Base-by-base conservation (phyloP, 2,329 filamentous ascomycete genomes). In the Alternaria triticina region DNA sequence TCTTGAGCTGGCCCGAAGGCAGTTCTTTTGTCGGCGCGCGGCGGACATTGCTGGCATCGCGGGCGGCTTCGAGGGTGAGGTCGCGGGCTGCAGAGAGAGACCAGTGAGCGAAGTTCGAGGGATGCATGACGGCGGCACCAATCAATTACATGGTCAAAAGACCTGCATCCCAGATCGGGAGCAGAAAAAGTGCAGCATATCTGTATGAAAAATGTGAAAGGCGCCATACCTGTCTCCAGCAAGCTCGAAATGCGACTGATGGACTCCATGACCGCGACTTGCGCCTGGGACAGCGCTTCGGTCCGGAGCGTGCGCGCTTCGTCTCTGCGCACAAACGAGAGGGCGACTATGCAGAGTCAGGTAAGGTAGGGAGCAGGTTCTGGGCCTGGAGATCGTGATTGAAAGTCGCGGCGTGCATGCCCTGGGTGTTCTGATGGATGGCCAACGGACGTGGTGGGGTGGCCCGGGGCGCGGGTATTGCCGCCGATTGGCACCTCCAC, bases 11-110 rank as follows among this genome's bases (percentile, higher is more conserved):
- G 62, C 87, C 85, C n/a, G 89, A 87, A 64, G 94, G 91, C 68
- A 96, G 83, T 49, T 89, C 88, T 57, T 88, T 88, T 23, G 88
- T 85, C 36, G 88, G 84, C 71, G 86, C 85, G 64, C 82, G 81
- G 65, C 83, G 81, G 47, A 81, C 82, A 68, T 82, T 82, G 76
- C 93, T 88, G 72, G 94, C 94, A 73, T 94, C 93, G 81, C 94
- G 93, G 74, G 96, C 95, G 71, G 96, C 96, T 87, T 99, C 96
- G 82, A 99, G 89, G 61, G 96, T 99, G 78, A 99, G 90, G 83
- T 98, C 96, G 82, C 96, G 91, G 78, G 96, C 96, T 97, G 83
- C 74, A 54, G 76, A 71, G 59, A 79, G 72, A 58, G 76, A 77
- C 74, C 76, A 79, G 74, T 79, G 77, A 78, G 77, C 77, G 67